Evolutionary conservation across 2,329 filamentous ascomycete genomes (phyloP).

Genomic region (Malbranchea cinnamomea): DNA sequence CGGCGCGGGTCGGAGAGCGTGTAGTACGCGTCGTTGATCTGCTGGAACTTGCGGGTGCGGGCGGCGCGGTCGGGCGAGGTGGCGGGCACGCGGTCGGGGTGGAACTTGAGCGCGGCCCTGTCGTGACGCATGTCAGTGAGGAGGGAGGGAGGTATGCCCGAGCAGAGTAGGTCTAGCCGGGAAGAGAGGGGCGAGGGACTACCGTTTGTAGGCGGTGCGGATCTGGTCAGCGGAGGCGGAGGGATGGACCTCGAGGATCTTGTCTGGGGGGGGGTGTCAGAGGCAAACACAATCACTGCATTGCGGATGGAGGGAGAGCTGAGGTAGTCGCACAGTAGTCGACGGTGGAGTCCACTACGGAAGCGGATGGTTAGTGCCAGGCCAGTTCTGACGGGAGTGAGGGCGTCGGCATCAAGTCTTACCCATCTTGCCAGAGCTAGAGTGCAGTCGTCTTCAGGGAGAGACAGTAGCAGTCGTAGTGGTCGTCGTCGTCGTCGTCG

Average conservation of each 20-base stretch:
- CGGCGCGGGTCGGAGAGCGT: slow-evolving; percentile 67
- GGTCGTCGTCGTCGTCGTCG: too few species aligned
- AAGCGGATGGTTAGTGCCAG: too few species aligned
- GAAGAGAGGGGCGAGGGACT: slow-evolving; percentile 5
- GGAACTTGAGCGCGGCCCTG: slow-evolving; percentile 76
- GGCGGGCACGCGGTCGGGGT: slow-evolving; percentile 76
- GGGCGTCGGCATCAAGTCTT: too few species aligned
- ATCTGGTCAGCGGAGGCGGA: slow-evolving; percentile 70
- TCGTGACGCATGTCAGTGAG: too few species aligned
- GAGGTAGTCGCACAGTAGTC: slow-evolving; percentile 40
- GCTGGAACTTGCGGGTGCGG: slow-evolving; percentile 79
- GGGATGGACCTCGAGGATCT: slow-evolving; percentile 56
- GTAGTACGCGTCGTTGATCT: slow-evolving; percentile 87
- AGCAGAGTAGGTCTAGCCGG: slow-evolving; percentile 5
- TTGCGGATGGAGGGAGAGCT: too few species aligned
- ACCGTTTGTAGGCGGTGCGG: slow-evolving; percentile 90
- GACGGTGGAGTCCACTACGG: slow-evolving; percentile 36
- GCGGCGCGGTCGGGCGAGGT: slow-evolving; percentile 68
- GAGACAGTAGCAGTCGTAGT: too few species aligned
- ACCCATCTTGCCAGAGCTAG: too few species aligned
- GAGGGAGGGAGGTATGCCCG: slow-evolving; percentile 1
- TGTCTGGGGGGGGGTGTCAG: slow-evolving; percentile 37
- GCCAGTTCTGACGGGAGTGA: too few species aligned
- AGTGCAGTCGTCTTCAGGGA: too few species aligned
- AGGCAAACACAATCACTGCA: neutral